Percentiles rank a stretch among this genome's conserved stretches.
These are phyloP conservation scores for Alnus rubra DNA, from an alignment of 306 rosid species.

Conservation along the genomic window DNA sequence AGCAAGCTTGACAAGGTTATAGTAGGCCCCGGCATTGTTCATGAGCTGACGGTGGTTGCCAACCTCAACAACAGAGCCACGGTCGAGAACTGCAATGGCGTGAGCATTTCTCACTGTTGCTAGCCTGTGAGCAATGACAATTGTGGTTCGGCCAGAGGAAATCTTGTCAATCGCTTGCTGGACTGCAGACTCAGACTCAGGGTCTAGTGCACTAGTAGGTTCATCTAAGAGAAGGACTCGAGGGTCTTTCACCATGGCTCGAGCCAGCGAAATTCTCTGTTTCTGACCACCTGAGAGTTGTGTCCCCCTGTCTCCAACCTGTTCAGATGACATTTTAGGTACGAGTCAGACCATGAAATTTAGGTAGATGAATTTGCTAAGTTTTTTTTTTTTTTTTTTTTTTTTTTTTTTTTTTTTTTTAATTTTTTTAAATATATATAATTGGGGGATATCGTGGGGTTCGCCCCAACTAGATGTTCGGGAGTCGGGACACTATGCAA, in stretches of 20 bases:
- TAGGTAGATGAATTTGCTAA: too few species aligned
- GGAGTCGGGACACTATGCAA: too few species aligned
- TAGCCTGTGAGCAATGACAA: conserved; percentile 85
- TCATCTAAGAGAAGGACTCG: conserved; percentile 82
- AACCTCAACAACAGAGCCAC: conserved; percentile 67
- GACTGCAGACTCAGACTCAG: conserved; percentile 73
- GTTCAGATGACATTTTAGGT: conserved; percentile 9
- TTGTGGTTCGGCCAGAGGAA: conserved; percentile 70
- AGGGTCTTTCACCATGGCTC: conserved; percentile 88
- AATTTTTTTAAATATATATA: too few species aligned
- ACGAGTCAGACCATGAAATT: neutral
- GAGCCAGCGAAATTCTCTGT: conserved; percentile 85
- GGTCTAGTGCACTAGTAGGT: conserved; percentile 92
- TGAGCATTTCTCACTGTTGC: conserved; percentile 74
- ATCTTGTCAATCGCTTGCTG: conserved; percentile 85
- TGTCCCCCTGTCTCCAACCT: conserved; percentile 88
- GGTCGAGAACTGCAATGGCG: conserved; percentile 72
- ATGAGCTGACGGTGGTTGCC: conserved; percentile 79
- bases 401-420: too few species aligned
- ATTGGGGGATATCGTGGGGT: too few species aligned
- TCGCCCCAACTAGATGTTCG: too few species aligned
- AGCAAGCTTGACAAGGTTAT: conserved; percentile 77
- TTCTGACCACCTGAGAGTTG: conserved; percentile 94
- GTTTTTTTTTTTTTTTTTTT: too few species aligned
- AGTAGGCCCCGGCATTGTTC: conserved; percentile 66